phyloP scores from a whole-genome alignment of 73 alveolate genomes.

The Paramecium sonneborni region DNA sequence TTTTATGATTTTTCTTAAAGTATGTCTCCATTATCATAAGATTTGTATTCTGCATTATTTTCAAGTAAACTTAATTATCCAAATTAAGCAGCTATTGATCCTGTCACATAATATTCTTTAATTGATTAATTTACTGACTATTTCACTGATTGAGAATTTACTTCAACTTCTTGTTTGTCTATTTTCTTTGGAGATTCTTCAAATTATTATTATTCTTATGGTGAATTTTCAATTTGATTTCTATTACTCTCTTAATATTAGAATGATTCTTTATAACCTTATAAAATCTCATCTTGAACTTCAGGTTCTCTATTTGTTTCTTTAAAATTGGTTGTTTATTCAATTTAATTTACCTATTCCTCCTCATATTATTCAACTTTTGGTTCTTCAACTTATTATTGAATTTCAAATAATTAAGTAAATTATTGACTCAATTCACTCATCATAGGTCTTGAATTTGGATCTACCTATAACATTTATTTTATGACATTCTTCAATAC shows the following conservation, averaged over 20 bases:
- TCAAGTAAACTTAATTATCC: background rate
- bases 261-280: background rate
- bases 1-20: background rate
- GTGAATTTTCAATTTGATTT: background rate
- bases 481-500: background rate
- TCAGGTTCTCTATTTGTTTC: background rate
- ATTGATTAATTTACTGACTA: background rate
- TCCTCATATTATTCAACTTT: background rate
- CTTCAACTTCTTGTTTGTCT: background rate
- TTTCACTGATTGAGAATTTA: background rate
- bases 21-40: background rate
- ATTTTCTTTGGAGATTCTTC: background rate
- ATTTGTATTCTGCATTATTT: background rate
- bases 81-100: constrained; percentile 36
- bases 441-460: background rate
- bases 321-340: background rate
- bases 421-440: background rate
- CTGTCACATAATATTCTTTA: constrained; percentile 32
- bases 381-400: background rate
- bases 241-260: background rate
- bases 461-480: constrained; percentile 28
- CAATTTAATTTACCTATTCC: background rate
- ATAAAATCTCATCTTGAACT: background rate
- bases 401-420: background rate
- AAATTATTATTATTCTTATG: background rate